Base-by-base conservation (phyloP, 2,329 filamentous ascomycete species). In the Xenoacremonium recifei region DNA sequence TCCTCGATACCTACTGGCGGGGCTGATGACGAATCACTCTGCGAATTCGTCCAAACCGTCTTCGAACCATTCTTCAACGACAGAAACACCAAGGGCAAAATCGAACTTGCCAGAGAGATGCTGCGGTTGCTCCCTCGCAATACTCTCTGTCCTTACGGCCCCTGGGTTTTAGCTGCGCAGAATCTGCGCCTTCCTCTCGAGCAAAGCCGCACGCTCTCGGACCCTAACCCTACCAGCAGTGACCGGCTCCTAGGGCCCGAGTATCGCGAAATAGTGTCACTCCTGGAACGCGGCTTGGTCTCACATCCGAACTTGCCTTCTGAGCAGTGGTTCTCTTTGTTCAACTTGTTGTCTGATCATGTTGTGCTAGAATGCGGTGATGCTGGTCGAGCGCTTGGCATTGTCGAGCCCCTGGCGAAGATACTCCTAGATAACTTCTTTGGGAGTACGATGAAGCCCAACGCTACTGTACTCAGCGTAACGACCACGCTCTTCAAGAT, bases 361-460 rank as follows among this genome's bases (percentile, higher is more conserved):
- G 77, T 84, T 6, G 75, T 71, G 15, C 67, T 73, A 11, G 82
- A 89, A 49, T 77, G 78, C 39, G 87, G 88, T 3, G 82, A 89
- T 47, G 77, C 79, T 13, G 84, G 81, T 5, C 74, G 84, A 30
- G 78, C 82, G 5, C 70, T 87, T 37, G 76, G 79, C 18, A 73
- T 89, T 2, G 70, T 91, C 29, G 89, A 95, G 47, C 85, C 85
- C 2, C 56, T 93, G 4, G 79, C 87, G 1, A 83, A 79, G 51
- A 56, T 64, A 2, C 51, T 85, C 4, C 54, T 70, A 27, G 71
- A 73, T 40, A 65, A 21, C 39, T 49, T 55, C 36, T 55, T 51
- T 13, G 40, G 38, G 15, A 37, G 13, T 6, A 23, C 39, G 6
- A 41, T 45, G 16, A 47, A 45, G 21, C 45, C 53, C 4, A 35